phyloP scores from a whole-genome alignment of 208 protist genomes.

The Angomonas desouzai region DNA sequence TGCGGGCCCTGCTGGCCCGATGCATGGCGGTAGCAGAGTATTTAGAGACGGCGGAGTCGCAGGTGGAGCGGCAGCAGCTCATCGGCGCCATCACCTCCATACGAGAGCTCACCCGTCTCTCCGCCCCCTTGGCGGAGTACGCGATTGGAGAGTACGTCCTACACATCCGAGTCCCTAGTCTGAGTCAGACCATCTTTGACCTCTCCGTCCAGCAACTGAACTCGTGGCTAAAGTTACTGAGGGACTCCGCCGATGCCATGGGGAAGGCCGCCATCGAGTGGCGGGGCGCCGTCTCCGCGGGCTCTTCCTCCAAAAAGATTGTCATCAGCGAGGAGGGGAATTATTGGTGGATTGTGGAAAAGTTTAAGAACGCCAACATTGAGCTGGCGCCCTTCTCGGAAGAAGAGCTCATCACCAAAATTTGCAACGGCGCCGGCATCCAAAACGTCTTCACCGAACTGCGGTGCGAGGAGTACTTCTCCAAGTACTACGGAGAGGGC shows the following conservation, averaged over 20 bases:
- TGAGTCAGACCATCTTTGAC: conserved; percentile 58
- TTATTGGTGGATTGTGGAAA: conserved; percentile 69
- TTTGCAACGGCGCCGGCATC: conserved; percentile 69
- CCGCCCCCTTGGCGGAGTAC: conserved; percentile 66
- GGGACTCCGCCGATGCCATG: conserved; percentile 58
- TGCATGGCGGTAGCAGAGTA: conserved; percentile 66
- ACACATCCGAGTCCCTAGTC: conserved; percentile 64
- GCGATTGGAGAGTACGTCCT: conserved; percentile 83
- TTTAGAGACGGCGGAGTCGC: conserved; percentile 76
- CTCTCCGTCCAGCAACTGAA: conserved; percentile 78
- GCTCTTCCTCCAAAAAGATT: conserved; percentile 39
- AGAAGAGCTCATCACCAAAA: conserved; percentile 38
- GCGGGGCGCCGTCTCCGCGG: conserved; percentile 48
- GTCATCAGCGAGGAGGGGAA: conserved; percentile 38
- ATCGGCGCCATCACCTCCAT: conserved; percentile 71
- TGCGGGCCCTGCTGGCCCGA: conserved; percentile 44
- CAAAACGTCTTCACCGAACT: conserved; percentile 80
- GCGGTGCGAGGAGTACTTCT: conserved; percentile 67
- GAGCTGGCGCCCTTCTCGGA: conserved; percentile 48
- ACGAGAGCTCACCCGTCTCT: conserved; percentile 60
- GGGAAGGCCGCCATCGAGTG: conserved; percentile 62
- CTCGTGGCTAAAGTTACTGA: conserved; percentile 72
- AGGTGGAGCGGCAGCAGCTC: conserved; percentile 67
- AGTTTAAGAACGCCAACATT: conserved; percentile 44
- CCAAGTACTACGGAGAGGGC: conserved; percentile 68